These are phyloP conservation scores for Arthroderma sp. DNA, from an alignment of 2,329 filamentous ascomycete genomes.

Conservation along the genomic window DNA sequence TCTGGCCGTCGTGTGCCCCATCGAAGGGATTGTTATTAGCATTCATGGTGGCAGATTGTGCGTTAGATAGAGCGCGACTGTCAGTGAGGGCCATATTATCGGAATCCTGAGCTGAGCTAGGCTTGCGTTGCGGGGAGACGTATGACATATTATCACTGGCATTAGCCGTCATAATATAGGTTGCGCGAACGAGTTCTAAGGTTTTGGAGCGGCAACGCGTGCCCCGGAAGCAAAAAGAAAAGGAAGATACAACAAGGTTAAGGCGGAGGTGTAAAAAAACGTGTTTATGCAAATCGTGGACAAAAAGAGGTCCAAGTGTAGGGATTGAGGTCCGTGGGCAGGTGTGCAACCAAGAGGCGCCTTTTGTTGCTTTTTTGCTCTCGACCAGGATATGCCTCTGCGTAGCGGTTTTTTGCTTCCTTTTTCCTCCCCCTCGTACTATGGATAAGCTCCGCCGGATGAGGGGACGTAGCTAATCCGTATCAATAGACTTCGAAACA, in stretches of 20 bases:
- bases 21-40: neutral
- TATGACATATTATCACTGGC: conserved; percentile 25
- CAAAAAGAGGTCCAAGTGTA: neutral
- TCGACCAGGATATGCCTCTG: too few relatives aligned
- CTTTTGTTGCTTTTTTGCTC: neutral
- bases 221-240: neutral
- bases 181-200: neutral
- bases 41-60: neutral
- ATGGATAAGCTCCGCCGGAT: too few relatives aligned
- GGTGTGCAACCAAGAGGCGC: neutral
- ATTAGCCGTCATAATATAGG: conserved; percentile 19
- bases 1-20: conserved; percentile 51
- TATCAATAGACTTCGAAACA: neutral
- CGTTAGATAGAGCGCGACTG: neutral
- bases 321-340: neutral
- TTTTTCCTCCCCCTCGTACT: too few relatives aligned
- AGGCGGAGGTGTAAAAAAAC: neutral
- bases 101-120: conserved; percentile 7
- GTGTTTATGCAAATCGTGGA: conserved; percentile 1
- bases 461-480: neutral
- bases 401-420: too few relatives aligned
- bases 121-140: conserved; percentile 24
- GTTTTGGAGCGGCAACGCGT: neutral
- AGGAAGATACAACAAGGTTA: conserved; percentile 2
- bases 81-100: conserved; percentile 16